Base-by-base conservation (phyloP, 176 grass and related monocot genomes). In the Rhipidocladum racemiflorum region DNA sequence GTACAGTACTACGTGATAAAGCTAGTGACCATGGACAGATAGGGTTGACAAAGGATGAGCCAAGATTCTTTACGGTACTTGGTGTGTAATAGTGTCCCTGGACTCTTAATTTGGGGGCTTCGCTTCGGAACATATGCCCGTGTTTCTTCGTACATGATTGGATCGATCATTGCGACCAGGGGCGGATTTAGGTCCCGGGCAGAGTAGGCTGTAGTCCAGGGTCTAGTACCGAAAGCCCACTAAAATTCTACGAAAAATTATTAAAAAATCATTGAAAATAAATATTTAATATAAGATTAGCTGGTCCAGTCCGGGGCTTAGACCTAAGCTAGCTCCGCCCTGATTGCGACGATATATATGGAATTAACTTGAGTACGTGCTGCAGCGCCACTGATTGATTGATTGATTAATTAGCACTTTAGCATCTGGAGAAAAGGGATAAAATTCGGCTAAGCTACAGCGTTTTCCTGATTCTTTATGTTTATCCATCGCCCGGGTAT, bases 11-110 rank as follows among this genome's bases (percentile, higher is more conserved):
- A n/a, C 34, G 34, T 1, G 65, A 40, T 68, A 68, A 68, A n/a
- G 16, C 27, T 30, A 30, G 7, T 9, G 16, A 13, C 20, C 9
- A 17, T 46, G 16, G 23, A 14, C 10, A 25, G 12, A 23, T 10
- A 74, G 63, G 56, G 69, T 74, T 74, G 81, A 74, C 81, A 64
- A 83, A 7, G 4, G 29, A 74, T 4, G 29, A 74, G 63, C 44
- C 44, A 74, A 74, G 25, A 83, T 83, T 74, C 81, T 64, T 3
- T 21, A 83, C 81, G 81, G 3, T 62, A 61, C 80, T 45, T 34
- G 16, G 3, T 18, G 38, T 36, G 54, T 56, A 40, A 20, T 32
- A 34, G 10, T 57, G 10, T 56, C 21, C 0, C 1, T 0, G 21
- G 3, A 34, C 29, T 9, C 6, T 63, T n/a, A n/a, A n/a, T n/a